Base-by-base conservation (phyloP, 352 stramenopile species). In the Globisporangium echinulatum region DNA sequence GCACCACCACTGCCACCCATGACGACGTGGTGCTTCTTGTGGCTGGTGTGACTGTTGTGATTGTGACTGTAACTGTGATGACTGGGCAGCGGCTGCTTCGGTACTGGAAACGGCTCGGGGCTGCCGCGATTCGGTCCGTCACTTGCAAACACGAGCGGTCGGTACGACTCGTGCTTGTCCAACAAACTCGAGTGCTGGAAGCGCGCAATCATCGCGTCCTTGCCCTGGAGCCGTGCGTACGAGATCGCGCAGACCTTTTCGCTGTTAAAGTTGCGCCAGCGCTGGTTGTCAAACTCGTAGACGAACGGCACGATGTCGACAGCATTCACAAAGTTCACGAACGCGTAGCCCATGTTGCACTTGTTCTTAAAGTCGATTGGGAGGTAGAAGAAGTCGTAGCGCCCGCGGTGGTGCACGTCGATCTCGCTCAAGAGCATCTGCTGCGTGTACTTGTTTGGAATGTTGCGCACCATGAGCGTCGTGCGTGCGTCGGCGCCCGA, bases 281-380 rank as follows among this genome's bases (percentile, higher is more conserved):
- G 88, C 56, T 94, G 82, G 44, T 69, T 70, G 55, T 96, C 79
- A 60, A 96, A 96, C 58, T 92, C 79, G 37, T 86, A 67, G 67
- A 92, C 87, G 52, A 96, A 96, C 44, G 74, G 63, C 38, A 91
- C 71, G 49, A 94, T 95, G 58, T 62, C 71, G 11, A 64, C 70
- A 9, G 82, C 66, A 37, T 98, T 82, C 49, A 99, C 95, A 77
- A 99, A 99, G 79, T 99, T 99, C 65, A 99, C 98, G 77, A 99
- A 99, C 17, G 97, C 97, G 74, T 99, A 99, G 17, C 97, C 98
- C 80, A 99, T 96, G 80, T 99, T 99, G 81, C 97, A 99, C 73
- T 97, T 97, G 77, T 99, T 99, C 85, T 99, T 99, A 77, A 99
- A 99, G 78, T 99, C 97, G 64, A 99, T 99, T 19, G 97, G 97